These are phyloP conservation scores for Amyloporia xantha DNA, from an alignment of 768 basidiomycete species.

Conservation along the genomic window DNA sequence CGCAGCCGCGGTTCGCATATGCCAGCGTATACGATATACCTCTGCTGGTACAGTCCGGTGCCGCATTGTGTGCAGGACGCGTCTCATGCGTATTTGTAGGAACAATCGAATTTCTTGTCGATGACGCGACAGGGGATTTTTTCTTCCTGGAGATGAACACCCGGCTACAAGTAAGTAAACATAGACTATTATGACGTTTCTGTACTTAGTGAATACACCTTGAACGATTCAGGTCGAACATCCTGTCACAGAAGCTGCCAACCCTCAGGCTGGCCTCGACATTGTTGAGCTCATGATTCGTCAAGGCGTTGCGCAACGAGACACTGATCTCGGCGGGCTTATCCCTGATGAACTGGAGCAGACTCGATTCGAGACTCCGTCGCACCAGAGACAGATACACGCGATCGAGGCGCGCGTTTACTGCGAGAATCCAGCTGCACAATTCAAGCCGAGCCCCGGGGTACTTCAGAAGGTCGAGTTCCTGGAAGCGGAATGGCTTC, in stretches of 20 bases:
- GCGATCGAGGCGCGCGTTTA: constrained; percentile 57
- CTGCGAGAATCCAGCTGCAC: constrained; percentile 52
- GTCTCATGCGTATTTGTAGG: constrained; percentile 27
- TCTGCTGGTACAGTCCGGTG: constrained; percentile 42
- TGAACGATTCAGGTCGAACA: constrained; percentile 49
- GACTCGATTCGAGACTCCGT: constrained; percentile 24
- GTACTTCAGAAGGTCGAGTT: constrained; percentile 51
- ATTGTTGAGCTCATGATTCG: constrained; percentile 60
- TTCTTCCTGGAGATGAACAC: constrained; percentile 74
- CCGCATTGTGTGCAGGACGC: background rate
- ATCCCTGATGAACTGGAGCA: constrained; percentile 31
- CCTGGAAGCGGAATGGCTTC: constrained; percentile 39
- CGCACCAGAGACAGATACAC: constrained; percentile 17
- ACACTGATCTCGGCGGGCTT: constrained; percentile 12
- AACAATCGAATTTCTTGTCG: constrained; percentile 63
- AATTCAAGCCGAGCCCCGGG: constrained; percentile 55
- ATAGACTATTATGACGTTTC: background rate
- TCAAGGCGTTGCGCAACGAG: constrained; percentile 40
- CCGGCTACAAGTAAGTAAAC: constrained; percentile 43
- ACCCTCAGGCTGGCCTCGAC: constrained; percentile 52
- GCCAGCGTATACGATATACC: constrained; percentile 42
- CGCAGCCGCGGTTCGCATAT: constrained; percentile 45
- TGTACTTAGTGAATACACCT: too few species aligned
- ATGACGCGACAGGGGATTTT: constrained; percentile 44
- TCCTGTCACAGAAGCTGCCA: constrained; percentile 50